Evolutionary conservation across 495 filamentous ascomycete genomes (phyloP).

Genomic region (Achaetomiella virescens): DNA sequence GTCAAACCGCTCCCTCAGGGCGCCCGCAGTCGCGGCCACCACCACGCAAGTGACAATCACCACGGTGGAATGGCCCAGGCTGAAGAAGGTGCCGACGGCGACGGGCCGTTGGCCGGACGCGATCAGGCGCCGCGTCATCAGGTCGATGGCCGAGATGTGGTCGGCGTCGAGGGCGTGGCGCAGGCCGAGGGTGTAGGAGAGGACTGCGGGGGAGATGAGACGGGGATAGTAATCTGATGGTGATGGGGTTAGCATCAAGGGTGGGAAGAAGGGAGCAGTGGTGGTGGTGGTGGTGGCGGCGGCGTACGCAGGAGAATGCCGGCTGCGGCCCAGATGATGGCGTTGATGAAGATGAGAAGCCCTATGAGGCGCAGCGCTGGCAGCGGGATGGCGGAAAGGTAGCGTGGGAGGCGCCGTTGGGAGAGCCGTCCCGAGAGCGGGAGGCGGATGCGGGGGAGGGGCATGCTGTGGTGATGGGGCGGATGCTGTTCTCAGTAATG

Average conservation of each 20-base stretch:
- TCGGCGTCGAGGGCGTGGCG: constrained; percentile 95
- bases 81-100: constrained; percentile 95
- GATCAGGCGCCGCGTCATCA: constrained; percentile 89
- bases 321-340: constrained; percentile 63
- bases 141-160: constrained; percentile 93
- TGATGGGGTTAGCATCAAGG: not conserved
- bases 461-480: not conserved
- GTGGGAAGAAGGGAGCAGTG: not conserved
- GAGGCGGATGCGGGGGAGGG: not conserved
- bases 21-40: constrained; percentile 82
- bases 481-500: not conserved
- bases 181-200: constrained; percentile 85
- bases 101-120: constrained; percentile 80
- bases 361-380: constrained; percentile 62
- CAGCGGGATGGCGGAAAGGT: constrained; percentile 45
- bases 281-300: no score
- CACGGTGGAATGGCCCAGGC: constrained; percentile 87
- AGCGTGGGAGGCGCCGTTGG: not conserved
- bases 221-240: constrained; percentile 36
- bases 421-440: not conserved
- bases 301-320: constrained; percentile 59
- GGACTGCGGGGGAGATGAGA: constrained; percentile 70
- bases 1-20: constrained; percentile 71
- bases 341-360: constrained; percentile 59
- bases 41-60: constrained; percentile 87